These are phyloP conservation scores for Aspergillus fructus DNA, from an alignment of 2,329 filamentous ascomycete species.

Conservation along the genomic window DNA sequence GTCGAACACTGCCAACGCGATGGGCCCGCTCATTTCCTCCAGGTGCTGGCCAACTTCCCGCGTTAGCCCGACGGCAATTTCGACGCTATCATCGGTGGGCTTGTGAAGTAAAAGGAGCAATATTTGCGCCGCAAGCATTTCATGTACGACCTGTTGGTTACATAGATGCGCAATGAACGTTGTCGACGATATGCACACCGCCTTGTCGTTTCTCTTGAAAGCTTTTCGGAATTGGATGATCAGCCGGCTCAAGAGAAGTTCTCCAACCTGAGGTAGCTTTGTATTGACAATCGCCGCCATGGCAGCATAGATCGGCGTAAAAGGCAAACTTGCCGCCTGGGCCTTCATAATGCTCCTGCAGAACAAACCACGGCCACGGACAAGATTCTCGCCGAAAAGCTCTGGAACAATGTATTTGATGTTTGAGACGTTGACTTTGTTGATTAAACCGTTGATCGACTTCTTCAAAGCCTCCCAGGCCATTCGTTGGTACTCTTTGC, in stretches of 20 bases:
- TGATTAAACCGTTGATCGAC: slow-evolving; percentile 97
- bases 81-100: slow-evolving; percentile 94
- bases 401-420: slow-evolving; percentile 98
- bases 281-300: slow-evolving; percentile 98
- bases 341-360: slow-evolving; percentile 98
- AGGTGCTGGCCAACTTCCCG: slow-evolving; percentile 91
- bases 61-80: slow-evolving; percentile 92
- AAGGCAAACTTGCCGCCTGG: slow-evolving; percentile 90
- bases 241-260: slow-evolving; percentile 80
- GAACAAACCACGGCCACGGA: slow-evolving; percentile 87
- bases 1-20: slow-evolving; percentile 88
- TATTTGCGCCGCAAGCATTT: slow-evolving; percentile 90
- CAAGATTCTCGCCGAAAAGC: slow-evolving; percentile 89
- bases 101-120: slow-evolving; percentile 88
- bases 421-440: slow-evolving; percentile 97
- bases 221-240: slow-evolving; percentile 93
- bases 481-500: slow-evolving; percentile 98
- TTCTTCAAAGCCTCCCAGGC: slow-evolving; percentile 99
- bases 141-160: slow-evolving; percentile 94
- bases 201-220: slow-evolving; percentile 95
- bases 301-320: slow-evolving; percentile 92
- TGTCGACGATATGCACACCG: slow-evolving; percentile 87
- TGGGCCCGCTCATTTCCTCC: slow-evolving; percentile 89
- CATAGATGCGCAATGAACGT: slow-evolving; percentile 94
- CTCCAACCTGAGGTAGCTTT: slow-evolving; percentile 91